These are phyloP conservation scores for Ceratocystis smalleyi DNA, from an alignment of 2,329 filamentous ascomycete genomes.

Conservation along the genomic window DNA sequence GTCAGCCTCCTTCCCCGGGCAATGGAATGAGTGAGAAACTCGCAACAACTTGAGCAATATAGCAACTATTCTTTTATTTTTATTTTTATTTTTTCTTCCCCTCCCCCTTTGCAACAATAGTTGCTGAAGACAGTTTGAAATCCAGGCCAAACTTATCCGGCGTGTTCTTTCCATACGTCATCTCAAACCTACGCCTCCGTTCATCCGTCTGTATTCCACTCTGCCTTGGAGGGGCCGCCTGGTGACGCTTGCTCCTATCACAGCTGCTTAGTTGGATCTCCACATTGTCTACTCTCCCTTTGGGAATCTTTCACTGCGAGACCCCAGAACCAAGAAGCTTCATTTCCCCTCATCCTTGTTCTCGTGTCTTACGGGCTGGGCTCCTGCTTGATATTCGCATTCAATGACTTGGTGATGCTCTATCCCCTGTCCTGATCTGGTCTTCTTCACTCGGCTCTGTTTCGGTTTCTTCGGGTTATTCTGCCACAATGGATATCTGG, in stretches of 20 bases:
- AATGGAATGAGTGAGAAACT: background rate
- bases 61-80: background rate
- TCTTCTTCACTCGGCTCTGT: background rate
- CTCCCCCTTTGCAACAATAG: background rate
- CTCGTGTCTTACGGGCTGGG: background rate
- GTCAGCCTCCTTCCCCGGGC: background rate
- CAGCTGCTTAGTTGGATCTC: background rate
- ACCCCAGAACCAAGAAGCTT: background rate
- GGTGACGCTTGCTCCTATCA: background rate
- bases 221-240: background rate
- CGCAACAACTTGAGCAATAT: background rate
- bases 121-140: no score
- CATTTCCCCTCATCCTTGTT: background rate
- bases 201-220: background rate
- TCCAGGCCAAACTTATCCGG: no score
- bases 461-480: background rate
- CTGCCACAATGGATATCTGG: conserved; percentile 68
- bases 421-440: background rate
- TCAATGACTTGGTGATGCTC: background rate
- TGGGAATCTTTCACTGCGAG: background rate
- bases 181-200: background rate
- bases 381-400: background rate
- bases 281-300: background rate
- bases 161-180: no score
- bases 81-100: background rate